Percentiles rank a stretch among this genome's conserved stretches.
Evolutionary conservation across 176 grass and related monocot genomes (phyloP).

Genomic region (Carex parvula): DNA sequence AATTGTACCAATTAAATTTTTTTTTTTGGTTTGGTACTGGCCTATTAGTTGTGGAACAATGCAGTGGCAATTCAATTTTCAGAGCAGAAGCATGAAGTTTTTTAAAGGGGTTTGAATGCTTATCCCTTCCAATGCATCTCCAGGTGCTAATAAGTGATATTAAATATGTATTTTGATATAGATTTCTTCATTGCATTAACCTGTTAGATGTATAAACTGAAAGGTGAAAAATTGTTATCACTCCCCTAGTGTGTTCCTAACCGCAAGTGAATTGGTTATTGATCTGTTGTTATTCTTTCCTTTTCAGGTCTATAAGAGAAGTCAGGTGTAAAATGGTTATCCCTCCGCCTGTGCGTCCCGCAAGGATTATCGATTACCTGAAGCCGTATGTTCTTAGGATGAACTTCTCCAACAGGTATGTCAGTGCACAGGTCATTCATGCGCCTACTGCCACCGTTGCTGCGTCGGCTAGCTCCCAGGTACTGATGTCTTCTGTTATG

Average conservation of each 20-base stretch:
- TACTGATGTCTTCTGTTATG: neutral
- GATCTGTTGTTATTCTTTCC: neutral
- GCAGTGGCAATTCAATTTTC: neutral
- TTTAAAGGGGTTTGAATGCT: neutral
- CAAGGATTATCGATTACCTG: constrained; percentile 48
- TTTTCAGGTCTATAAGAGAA: neutral
- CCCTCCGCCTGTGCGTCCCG: constrained; percentile 52
- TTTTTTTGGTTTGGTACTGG: neutral
- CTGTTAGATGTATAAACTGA: neutral
- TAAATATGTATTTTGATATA: neutral
- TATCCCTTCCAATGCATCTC: neutral
- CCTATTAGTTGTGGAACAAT: neutral
- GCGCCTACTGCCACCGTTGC: constrained; percentile 53
- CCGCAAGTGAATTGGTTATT: neutral
- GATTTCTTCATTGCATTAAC: neutral
- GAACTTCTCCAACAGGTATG: constrained; percentile 73
- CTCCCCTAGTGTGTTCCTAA: neutral
- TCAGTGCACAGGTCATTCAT: constrained; percentile 65
- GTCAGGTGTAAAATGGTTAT: constrained; percentile 48
- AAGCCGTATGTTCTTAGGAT: constrained; percentile 74
- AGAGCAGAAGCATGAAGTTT: neutral
- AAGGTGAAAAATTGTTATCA: neutral
- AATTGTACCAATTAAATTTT: too few relatives aligned
- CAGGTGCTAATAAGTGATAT: neutral
- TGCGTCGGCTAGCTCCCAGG: constrained; percentile 53